These are phyloP conservation scores for Podila horticola DNA, from an alignment of 192 early-diverging fungal genomes.

Conservation along the genomic window DNA sequence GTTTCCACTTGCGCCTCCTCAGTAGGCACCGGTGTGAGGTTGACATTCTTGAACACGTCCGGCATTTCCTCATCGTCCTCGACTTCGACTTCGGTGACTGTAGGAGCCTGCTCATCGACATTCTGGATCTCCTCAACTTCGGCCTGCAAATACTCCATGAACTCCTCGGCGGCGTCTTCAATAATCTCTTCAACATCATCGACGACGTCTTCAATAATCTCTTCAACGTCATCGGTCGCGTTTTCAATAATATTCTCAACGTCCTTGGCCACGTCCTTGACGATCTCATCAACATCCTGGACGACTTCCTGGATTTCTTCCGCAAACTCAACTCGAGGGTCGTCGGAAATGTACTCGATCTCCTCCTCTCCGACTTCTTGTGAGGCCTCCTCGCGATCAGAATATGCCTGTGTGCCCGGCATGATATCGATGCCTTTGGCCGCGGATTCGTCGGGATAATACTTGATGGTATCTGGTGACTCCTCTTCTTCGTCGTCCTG, in stretches of 20 bases:
- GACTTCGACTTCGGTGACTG: neutral
- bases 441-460: conserved; percentile 9
- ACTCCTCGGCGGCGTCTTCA: neutral
- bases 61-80: neutral
- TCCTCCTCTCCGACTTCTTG: neutral
- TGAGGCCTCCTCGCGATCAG: neutral
- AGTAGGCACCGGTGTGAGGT: no score
- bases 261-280: neutral
- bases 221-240: neutral
- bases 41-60: no score
- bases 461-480: conserved; percentile 28
- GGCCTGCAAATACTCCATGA: no score
- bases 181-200: neutral
- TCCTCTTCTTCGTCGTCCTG: conserved; percentile 23
- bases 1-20: neutral
- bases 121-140: conserved; percentile 2
- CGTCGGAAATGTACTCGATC: neutral
- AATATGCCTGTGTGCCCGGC: neutral
- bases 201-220: neutral
- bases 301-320: neutral
- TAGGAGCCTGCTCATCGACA: neutral
- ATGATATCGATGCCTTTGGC: conserved; percentile 1
- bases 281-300: neutral
- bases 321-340: neutral
- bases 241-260: neutral